phyloP scores from a whole-genome alignment of 345 rosid species.

The Syzygium grande region DNA sequence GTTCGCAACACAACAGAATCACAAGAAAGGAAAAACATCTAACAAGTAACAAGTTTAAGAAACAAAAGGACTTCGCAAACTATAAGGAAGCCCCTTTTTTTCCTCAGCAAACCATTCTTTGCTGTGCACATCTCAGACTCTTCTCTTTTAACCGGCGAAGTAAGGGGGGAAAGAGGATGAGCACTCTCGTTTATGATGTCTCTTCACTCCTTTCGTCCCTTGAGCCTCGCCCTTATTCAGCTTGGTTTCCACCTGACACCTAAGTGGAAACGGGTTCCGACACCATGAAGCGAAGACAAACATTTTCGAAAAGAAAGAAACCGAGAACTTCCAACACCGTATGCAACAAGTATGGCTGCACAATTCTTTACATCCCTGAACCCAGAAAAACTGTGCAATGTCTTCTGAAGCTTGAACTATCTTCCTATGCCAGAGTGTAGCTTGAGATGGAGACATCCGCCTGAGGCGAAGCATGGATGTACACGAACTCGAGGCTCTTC shows the following conservation, averaged over 20 bases:
- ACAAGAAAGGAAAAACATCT: neutral
- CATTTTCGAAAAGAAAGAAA: conserved; percentile 10
- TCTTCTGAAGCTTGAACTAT: conserved; percentile 3
- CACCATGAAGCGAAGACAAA: conserved; percentile 20
- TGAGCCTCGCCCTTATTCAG: conserved; percentile 22
- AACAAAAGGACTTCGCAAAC: conserved; percentile 14
- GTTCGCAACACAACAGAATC: neutral
- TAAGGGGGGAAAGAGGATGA: conserved; percentile 95
- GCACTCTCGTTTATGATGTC: conserved; percentile 51
- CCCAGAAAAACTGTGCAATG: conserved; percentile 12
- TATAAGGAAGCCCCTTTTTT: conserved; percentile 14
- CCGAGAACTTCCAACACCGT: conserved; percentile 20
- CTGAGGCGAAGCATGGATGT: conserved; percentile 68
- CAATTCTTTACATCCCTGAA: conserved; percentile 18
- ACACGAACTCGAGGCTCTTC: conserved; percentile 77
- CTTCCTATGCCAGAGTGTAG: conserved; percentile 57
- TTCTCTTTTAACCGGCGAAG: conserved; percentile 1
- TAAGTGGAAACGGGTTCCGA: conserved; percentile 11
- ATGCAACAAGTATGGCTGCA: conserved; percentile 39
- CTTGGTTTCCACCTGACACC: conserved; percentile 24
- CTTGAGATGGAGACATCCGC: conserved; percentile 64
- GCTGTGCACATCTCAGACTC: neutral
- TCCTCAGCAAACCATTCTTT: conserved; percentile 22
- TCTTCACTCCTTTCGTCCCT: conserved; percentile 75
- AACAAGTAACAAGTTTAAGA: neutral